Evolutionary conservation across 495 filamentous ascomycete genomes (phyloP), one percentile per base, ranked within the genome.

Genomic region (Acidomyces sp.): DNA sequence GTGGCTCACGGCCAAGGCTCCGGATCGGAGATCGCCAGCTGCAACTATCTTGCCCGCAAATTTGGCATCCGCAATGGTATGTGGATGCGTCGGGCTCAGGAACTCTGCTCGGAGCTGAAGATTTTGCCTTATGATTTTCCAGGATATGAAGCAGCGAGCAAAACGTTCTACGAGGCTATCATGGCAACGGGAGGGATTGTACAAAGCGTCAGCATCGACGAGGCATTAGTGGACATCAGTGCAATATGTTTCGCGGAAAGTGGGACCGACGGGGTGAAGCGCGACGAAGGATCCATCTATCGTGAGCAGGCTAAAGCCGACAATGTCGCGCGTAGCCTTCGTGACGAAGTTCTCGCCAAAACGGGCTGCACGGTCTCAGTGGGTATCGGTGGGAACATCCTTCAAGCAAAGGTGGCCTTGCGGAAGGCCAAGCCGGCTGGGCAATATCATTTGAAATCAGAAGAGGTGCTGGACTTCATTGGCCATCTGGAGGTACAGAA

Each of bases 191-290:
- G 78, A 26, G 88, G 85, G 2, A 59, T 82, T 24, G 83, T 93
- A 3, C 92, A 97, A 54, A 95, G 90, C 54, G 86, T 96, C 19
- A 96, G 90, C 47, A 81, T 97, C 37, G 90, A 97, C 50, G 90
- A 97, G 58, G 90, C 84, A 5, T 68, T 95, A 10, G 62, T 93
- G 7, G 87, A 95, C 55, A 64, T 85, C 34, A 83, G 78, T 18
- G 58, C 60, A 0, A 53, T 78, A 13, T 82, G 85, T 46, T 57
- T 86, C 22, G 62, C 70, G 9, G 73, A 68, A 4, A 73, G 75
- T 18, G 80, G 76, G 2, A 78, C 78, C 2, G 72, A 80, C 45
- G 83, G 82, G 10, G 62, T 64, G n/a, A 72, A 72, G 3, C 54
- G 80, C 10, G 66, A 67, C 15, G 83, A 92, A 53, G 80, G 75